Conservation (phyloP, 2,329 filamentous ascomycete species). For the Colletotrichum siamense region DNA sequence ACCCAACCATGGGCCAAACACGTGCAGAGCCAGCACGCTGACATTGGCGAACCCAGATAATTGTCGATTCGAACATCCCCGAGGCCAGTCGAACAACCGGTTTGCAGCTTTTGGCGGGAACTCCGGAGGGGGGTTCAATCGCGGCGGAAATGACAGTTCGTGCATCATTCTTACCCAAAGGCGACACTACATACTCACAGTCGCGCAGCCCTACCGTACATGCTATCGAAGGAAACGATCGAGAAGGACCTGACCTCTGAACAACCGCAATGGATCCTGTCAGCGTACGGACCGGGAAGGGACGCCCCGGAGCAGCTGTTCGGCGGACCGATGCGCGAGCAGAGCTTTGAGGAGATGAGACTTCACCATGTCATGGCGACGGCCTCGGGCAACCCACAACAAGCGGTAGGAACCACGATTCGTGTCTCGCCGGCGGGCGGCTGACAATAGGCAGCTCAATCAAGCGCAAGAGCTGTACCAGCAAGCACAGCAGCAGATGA, state of each 20-base stretch:
- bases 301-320: constrained; percentile 84
- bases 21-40: not conserved
- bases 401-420: constrained; percentile 46
- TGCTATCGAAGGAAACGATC: constrained; percentile 64
- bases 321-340: constrained; percentile 78
- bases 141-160: constrained; percentile 17
- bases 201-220: constrained; percentile 42
- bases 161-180: not conserved
- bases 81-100: constrained; percentile 24
- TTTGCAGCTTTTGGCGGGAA: constrained; percentile 22
- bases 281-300: constrained; percentile 80
- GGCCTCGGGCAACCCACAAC: constrained; percentile 63
- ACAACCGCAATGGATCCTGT: constrained; percentile 83
- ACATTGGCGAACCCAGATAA: constrained; percentile 40
- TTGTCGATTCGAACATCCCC: constrained; percentile 61
- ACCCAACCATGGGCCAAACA: not conserved
- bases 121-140: constrained; percentile 21
- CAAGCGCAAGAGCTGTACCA: constrained; percentile 67
- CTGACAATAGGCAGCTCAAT: constrained; percentile 50
- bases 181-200: not conserved
- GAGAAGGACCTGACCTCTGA: constrained; percentile 72
- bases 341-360: constrained; percentile 88
- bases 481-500: constrained; percentile 73
- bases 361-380: constrained; percentile 71
- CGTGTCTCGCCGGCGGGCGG: not conserved